Evolutionary conservation across 2,329 filamentous ascomycete genomes (phyloP).

Genomic region (Decorospora gaudefroyi): DNA sequence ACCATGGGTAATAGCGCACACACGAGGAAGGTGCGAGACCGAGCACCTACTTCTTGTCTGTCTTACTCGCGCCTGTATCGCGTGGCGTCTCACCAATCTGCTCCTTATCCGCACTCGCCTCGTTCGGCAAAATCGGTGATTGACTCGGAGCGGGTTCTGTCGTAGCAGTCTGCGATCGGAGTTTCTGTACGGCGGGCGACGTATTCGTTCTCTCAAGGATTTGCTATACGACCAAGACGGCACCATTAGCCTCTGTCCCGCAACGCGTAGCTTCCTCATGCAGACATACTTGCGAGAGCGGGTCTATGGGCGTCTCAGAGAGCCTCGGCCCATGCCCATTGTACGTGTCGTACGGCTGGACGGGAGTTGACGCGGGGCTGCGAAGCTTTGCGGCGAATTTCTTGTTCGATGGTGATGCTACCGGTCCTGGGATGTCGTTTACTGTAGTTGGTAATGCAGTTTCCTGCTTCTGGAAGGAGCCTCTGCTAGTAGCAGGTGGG

Average conservation of each 20-base stretch:
- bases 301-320: conserved; percentile 61
- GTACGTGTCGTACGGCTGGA: conserved; percentile 22
- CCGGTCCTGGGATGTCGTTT: conserved; percentile 29
- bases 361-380: conserved; percentile 28
- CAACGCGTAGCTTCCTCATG: conserved; percentile 8
- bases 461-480: conserved; percentile 39
- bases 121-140: conserved; percentile 50
- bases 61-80: conserved; percentile 30
- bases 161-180: conserved; percentile 59
- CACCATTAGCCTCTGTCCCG: conserved; percentile 18
- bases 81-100: conserved; percentile 31
- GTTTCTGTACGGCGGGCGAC: conserved; percentile 60
- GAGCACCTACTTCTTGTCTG: conserved; percentile 47
- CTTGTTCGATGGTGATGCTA: conserved; percentile 33
- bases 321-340: conserved; percentile 26
- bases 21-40: conserved; percentile 3
- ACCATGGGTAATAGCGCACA: conserved; percentile 3
- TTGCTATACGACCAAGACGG: conserved; percentile 51
- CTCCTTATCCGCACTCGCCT: conserved; percentile 54
- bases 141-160: conserved; percentile 39
- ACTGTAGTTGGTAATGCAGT: conserved; percentile 25
- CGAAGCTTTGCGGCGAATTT: conserved; percentile 37
- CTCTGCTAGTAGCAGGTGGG: conserved; percentile 43
- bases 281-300: conserved; percentile 66
- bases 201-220: conserved; percentile 69